Evolutionary conservation across 345 rosid genomes (phyloP).

Genomic region (Populus pruinosa): DNA sequence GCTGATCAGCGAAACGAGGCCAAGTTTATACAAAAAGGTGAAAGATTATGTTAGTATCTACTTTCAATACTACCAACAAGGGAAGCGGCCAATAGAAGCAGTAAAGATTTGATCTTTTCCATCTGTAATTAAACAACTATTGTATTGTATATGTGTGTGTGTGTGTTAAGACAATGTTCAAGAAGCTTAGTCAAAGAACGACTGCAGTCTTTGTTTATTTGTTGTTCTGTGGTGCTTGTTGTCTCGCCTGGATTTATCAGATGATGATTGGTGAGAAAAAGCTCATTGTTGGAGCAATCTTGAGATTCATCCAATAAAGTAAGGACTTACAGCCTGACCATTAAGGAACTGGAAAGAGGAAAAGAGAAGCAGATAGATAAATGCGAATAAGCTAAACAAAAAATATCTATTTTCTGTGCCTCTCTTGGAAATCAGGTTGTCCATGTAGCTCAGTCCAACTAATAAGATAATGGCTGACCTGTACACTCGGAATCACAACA

Average conservation of each 20-base stretch:
- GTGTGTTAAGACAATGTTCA: neutral
- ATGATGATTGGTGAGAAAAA: neutral
- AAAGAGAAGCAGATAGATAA: too few species aligned
- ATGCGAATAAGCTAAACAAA: too few species aligned
- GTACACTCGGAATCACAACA: too few species aligned
- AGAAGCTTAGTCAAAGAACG: too few species aligned
- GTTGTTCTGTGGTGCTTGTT: neutral
- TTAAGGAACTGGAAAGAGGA: too few species aligned
- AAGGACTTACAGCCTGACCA: too few species aligned
- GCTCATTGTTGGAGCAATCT: neutral
- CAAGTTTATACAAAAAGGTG: conserved; percentile 46
- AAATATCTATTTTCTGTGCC: too few species aligned
- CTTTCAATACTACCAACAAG: conserved; percentile 41
- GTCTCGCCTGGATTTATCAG: neutral
- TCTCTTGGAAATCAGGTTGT: too few species aligned
- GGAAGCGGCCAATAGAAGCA: conserved; percentile 51
- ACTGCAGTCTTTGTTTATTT: neutral
- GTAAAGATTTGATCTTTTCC: conserved; percentile 9
- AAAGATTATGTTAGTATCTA: conserved; percentile 41
- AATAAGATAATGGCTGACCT: too few species aligned
- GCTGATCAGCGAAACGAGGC: conserved; percentile 33
- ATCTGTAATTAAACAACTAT: neutral
- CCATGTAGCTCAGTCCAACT: too few species aligned
- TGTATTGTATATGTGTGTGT: neutral
- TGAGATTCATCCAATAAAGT: too few species aligned